A percentile compares a stretch with the other conserved stretches of the same genome.
Evolutionary conservation across 768 basidiomycete species (phyloP).

Genomic region (Lactifluus pinguis): DNA sequence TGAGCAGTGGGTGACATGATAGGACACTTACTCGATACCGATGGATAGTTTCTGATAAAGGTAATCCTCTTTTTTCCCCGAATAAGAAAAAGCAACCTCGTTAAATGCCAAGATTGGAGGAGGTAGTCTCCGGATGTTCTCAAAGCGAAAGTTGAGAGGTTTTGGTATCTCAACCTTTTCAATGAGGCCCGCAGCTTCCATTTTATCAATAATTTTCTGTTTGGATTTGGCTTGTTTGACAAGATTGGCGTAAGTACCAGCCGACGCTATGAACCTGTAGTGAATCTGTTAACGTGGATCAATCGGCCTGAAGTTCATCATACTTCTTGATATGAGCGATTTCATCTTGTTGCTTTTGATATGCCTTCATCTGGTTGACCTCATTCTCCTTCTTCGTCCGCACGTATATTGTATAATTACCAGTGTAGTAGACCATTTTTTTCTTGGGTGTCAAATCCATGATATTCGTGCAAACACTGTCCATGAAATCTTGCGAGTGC

Average conservation of each 20-base stretch:
- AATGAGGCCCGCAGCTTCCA: conserved; percentile 97
- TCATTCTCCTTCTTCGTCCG: conserved; percentile 96
- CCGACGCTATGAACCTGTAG: conserved; percentile 90
- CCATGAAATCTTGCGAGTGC: conserved; percentile 99
- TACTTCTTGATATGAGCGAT: conserved; percentile 98
- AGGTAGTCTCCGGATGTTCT: conserved; percentile 86
- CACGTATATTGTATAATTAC: conserved; percentile 97
- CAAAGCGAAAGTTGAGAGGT: conserved; percentile 88
- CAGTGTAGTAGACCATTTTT: conserved; percentile 89
- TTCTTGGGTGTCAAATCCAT: conserved; percentile 93
- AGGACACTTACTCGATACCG: conserved; percentile 79
- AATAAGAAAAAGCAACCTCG: conserved; percentile 92
- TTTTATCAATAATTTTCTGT: conserved; percentile 99
- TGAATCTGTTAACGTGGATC: neutral
- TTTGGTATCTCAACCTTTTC: conserved; percentile 77
- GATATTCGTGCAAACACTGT: conserved; percentile 93
- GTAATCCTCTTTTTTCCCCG: conserved; percentile 79
- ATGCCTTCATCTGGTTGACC: conserved; percentile 99
- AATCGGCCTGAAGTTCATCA: conserved; percentile 20
- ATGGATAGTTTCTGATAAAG: conserved; percentile 87
- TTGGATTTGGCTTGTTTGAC: conserved; percentile 99
- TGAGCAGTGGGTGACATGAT: neutral
- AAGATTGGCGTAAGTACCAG: conserved; percentile 98
- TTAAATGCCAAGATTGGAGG: conserved; percentile 97
- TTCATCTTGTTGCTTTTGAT: conserved; percentile 96